Conservation (phyloP, 805 yeast species). For the Metschnikowia kunwiensis region DNA sequence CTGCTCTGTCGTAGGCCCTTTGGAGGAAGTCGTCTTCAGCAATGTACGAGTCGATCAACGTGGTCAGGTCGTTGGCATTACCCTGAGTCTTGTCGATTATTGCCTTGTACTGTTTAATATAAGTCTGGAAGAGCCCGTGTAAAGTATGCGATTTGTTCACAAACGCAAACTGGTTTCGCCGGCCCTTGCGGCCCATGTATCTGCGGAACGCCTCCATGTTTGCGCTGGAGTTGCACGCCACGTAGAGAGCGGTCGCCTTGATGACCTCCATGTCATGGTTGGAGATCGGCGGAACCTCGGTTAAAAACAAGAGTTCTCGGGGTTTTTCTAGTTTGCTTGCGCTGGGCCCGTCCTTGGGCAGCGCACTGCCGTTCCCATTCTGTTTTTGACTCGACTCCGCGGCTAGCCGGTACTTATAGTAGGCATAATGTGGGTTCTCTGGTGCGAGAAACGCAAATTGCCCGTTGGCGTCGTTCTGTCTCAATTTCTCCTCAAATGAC, state of each 20-base stretch:
- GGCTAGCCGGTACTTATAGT: slow-evolving; percentile 49
- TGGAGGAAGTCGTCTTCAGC: slow-evolving; percentile 38
- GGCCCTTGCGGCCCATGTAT: slow-evolving; percentile 36
- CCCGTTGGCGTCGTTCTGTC: slow-evolving; percentile 43
- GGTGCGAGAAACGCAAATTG: slow-evolving; percentile 64
- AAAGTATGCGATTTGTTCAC: slow-evolving; percentile 58
- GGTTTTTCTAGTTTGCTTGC: slow-evolving; percentile 14
- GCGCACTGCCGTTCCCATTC: slow-evolving; percentile 3
- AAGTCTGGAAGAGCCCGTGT: slow-evolving; percentile 46
- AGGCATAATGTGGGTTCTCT: slow-evolving; percentile 53
- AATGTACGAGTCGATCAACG: slow-evolving; percentile 14
- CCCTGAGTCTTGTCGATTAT: slow-evolving; percentile 19
- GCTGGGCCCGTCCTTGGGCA: background rate
- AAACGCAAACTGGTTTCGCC: slow-evolving; percentile 65
- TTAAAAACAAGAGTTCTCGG: slow-evolving; percentile 24
- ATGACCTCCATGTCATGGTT: slow-evolving; percentile 64
- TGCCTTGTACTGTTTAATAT: slow-evolving; percentile 53
- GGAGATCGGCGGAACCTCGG: slow-evolving; percentile 44
- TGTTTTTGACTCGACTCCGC: background rate
- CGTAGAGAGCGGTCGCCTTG: slow-evolving; percentile 67
- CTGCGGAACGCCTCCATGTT: slow-evolving; percentile 33
- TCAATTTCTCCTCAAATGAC: slow-evolving; percentile 59
- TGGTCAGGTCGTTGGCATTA: slow-evolving; percentile 9
- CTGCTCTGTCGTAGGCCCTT: slow-evolving; percentile 55
- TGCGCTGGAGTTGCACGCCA: slow-evolving; percentile 55